Base-by-base conservation (phyloP, 2,329 filamentous ascomycete species). In the Trichoderma sp. region DNA sequence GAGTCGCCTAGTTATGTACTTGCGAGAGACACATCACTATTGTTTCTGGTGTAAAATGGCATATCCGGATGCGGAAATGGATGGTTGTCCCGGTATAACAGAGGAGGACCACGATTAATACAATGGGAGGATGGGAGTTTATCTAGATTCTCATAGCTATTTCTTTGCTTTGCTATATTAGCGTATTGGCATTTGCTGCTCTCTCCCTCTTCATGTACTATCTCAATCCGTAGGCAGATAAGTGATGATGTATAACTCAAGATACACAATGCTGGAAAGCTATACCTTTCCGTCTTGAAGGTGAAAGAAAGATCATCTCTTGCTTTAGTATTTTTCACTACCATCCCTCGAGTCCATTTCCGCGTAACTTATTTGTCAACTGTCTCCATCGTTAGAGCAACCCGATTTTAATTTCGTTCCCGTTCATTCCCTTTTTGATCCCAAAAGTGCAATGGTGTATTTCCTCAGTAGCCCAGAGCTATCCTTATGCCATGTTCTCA, bases 11-110 rank as follows among this genome's bases (percentile, higher is more conserved):
- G 86, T 97, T 11, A 80, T 83, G 20, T 90, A 93, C 80, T 80
- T 99, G 68, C 88, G 96, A 47, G 84, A 89, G 63, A 87, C 88
- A 77, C 89, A 94, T 77, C 82, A 86, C 58, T 99, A 99, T 79
- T 99, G 96, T 83, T 97, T 98, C 79, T 99, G 95, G 93, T 99
- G 96, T 82, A 98, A 98, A 80, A 92, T 88, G 81, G 85, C 85
- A 67, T 99, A 98, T 79, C 88, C 90, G 0, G 90, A 94, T 77
- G 84, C 83, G 43, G 81, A 84, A 43, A 91, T 98, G 91, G 93
- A 96, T 13, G 95, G 93, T 0, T 99, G 96, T 84, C 95, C 96
- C 0, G 96, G 96, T 1, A 70, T 91, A 43, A 92, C 90, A 0
- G 96, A 98, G 81, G 94, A 97, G 77, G 95, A 98, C 76, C 89